These are phyloP conservation scores for Macadamia tetraphylla DNA, from an alignment of 164 flowering plant species.

Conservation along the genomic window DNA sequence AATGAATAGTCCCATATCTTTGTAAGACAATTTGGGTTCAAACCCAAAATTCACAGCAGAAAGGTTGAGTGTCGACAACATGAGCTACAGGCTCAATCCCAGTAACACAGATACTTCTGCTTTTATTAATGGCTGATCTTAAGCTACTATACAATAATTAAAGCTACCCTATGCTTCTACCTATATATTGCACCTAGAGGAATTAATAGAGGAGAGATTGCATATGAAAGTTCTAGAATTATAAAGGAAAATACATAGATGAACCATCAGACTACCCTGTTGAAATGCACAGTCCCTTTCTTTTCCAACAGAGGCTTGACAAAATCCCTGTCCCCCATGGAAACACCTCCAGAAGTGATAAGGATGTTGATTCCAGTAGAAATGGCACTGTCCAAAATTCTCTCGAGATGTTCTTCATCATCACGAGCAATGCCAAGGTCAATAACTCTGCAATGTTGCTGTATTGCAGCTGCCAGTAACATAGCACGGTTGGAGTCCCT, in stretches of 20 bases:
- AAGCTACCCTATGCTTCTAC: neutral
- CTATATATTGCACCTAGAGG: neutral
- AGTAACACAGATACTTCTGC: no score
- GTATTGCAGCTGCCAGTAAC: slow-evolving; percentile 77
- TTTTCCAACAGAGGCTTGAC: slow-evolving; percentile 78
- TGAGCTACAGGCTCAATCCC: no score
- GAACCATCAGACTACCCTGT: slow-evolving; percentile 41
- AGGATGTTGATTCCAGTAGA: slow-evolving; percentile 63
- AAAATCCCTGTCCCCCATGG: slow-evolving; percentile 95
- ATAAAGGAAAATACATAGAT: slow-evolving; percentile 3
- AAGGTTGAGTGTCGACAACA: no score
- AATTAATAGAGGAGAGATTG: neutral
- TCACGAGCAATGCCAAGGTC: slow-evolving; percentile 92
- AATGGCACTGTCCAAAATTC: slow-evolving; percentile 47
- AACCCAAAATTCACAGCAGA: no score
- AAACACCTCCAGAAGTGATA: slow-evolving; percentile 94
- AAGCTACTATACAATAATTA: neutral
- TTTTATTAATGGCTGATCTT: no score
- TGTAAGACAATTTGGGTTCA: no score
- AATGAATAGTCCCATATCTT: neutral
- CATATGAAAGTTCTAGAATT: neutral
- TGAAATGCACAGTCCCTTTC: slow-evolving; percentile 62
- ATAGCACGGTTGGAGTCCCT: slow-evolving; percentile 96
- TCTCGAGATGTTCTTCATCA: slow-evolving; percentile 60
- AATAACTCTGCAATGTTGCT: slow-evolving; percentile 65